Percentiles rank a stretch among this genome's conserved stretches.
Conservation (phyloP, 2,329 filamentous ascomycete species). For the Aspergillus sp. region DNA sequence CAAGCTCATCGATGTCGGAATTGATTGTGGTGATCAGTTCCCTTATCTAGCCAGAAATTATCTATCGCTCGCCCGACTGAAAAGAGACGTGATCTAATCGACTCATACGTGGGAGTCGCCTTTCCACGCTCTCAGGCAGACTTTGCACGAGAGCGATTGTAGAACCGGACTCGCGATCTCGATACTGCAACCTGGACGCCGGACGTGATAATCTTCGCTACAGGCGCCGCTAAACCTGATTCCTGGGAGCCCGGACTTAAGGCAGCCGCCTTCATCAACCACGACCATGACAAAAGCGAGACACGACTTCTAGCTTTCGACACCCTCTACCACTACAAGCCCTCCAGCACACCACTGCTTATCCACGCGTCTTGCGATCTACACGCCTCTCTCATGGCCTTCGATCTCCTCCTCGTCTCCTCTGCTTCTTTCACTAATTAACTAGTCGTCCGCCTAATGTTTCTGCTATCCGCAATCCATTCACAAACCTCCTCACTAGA, state of each 20-base stretch:
- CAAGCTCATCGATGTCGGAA: constrained; percentile 46
- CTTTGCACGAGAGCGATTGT: constrained; percentile 19
- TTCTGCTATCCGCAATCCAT: constrained; percentile 43
- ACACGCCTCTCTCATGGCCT: constrained; percentile 48
- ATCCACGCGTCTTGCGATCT: constrained; percentile 36
- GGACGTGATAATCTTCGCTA: constrained; percentile 36
- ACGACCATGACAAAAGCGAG: neutral
- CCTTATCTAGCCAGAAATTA: constrained; percentile 35
- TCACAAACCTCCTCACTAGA: constrained; percentile 44
- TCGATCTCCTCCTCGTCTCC: constrained; percentile 45
- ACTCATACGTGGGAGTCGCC: constrained; percentile 50
- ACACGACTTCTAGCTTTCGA: constrained; percentile 52
- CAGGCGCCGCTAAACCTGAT: constrained; percentile 44
- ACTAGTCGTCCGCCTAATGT: constrained; percentile 37
- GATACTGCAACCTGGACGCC: neutral
- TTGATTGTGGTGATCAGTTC: constrained; percentile 55
- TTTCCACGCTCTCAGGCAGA: constrained; percentile 42
- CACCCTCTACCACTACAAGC: constrained; percentile 52
- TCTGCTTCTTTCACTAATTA: constrained; percentile 18
- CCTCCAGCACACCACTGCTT: constrained; percentile 45
- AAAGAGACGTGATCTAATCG: constrained; percentile 16
- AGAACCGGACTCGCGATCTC: neutral
- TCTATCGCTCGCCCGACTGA: neutral
- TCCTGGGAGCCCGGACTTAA: constrained; percentile 34
- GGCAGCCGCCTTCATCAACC: constrained; percentile 3